Conservation (phyloP, 148 eudicot species). For the Limonium bicolor region DNA sequence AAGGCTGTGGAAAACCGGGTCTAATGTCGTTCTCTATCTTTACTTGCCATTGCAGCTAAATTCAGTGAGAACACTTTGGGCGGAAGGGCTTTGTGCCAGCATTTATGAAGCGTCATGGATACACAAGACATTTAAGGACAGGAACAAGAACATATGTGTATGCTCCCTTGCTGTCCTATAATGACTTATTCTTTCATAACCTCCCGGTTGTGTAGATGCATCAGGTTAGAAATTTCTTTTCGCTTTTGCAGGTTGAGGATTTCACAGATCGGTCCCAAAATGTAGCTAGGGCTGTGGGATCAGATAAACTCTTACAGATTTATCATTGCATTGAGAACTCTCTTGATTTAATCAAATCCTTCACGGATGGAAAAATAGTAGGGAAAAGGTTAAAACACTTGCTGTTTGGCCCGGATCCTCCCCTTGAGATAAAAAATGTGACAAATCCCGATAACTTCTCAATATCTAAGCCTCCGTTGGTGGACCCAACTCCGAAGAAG, state of each 20-base stretch:
- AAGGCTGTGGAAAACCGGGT: too few relatives aligned
- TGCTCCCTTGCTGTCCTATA: too few relatives aligned
- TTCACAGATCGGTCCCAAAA: slow-evolving; percentile 64
- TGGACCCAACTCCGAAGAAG: too few relatives aligned
- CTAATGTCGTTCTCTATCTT: neutral
- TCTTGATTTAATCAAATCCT: slow-evolving; percentile 19
- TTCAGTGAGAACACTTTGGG: slow-evolving; percentile 50
- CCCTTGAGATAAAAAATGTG: neutral
- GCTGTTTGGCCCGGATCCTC: slow-evolving; percentile 30
- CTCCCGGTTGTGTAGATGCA: neutral
- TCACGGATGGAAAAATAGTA: slow-evolving; percentile 27
- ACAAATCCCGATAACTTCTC: too few relatives aligned
- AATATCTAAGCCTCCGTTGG: too few relatives aligned
- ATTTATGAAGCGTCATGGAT: slow-evolving; percentile 55
- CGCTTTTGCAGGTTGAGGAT: slow-evolving; percentile 64
- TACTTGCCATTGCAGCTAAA: slow-evolving; percentile 33
- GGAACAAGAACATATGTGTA: slow-evolving; percentile 30
- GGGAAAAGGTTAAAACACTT: slow-evolving; percentile 19
- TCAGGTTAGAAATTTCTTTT: too few relatives aligned
- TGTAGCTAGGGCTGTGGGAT: slow-evolving; percentile 60
- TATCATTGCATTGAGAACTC: slow-evolving; percentile 35
- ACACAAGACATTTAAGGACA: slow-evolving; percentile 26
- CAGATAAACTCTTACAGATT: slow-evolving; percentile 18
- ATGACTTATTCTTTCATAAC: neutral
- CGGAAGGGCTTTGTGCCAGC: slow-evolving; percentile 64